These are phyloP conservation scores for Cladosporium phlei DNA, from an alignment of 2,329 filamentous ascomycete genomes.

Conservation along the genomic window DNA sequence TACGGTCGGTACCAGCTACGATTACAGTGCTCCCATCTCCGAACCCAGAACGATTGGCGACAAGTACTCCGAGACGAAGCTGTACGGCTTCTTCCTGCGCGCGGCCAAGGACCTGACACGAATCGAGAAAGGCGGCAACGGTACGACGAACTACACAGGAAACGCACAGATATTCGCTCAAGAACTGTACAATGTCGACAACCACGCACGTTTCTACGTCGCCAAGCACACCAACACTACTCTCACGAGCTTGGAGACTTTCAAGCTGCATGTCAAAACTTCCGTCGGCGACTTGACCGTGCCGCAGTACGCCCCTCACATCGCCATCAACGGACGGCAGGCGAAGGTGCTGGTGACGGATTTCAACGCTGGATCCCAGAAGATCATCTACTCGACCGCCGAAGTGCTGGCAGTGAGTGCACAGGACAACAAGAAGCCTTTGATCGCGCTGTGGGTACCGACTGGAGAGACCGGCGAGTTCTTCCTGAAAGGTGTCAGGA, in stretches of 20 bases:
- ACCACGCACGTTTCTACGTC: conserved; percentile 55
- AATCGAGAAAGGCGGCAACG: conserved; percentile 48
- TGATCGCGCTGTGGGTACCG: conserved; percentile 38
- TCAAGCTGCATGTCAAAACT: conserved; percentile 53
- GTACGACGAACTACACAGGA: conserved; percentile 45
- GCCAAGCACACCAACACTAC: conserved; percentile 52
- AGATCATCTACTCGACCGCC: conserved; percentile 52
- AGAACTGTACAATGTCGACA: conserved; percentile 56
- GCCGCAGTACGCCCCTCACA: conserved; percentile 45
- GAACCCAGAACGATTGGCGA: conserved; percentile 54
- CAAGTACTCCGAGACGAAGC: conserved; percentile 61
- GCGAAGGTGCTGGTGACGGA: conserved; percentile 60
- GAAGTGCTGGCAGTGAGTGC: conserved; percentile 48
- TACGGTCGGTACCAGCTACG: conserved; percentile 57
- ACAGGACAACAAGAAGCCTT: conserved; percentile 32
- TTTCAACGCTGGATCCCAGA: conserved; percentile 51
- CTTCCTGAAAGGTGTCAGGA: conserved; percentile 33
- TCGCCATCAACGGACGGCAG: conserved; percentile 56
- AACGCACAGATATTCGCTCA: conserved; percentile 50
- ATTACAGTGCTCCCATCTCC: conserved; percentile 59
- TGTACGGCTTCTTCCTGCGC: conserved; percentile 56
- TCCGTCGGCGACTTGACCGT: conserved; percentile 52
- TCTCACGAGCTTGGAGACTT: conserved; percentile 47
- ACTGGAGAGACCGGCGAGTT: conserved; percentile 39
- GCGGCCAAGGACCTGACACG: conserved; percentile 54